These are phyloP conservation scores for Miamiensis avidus DNA, from an alignment of 169 alveolate species.

Conservation along the genomic window DNA sequence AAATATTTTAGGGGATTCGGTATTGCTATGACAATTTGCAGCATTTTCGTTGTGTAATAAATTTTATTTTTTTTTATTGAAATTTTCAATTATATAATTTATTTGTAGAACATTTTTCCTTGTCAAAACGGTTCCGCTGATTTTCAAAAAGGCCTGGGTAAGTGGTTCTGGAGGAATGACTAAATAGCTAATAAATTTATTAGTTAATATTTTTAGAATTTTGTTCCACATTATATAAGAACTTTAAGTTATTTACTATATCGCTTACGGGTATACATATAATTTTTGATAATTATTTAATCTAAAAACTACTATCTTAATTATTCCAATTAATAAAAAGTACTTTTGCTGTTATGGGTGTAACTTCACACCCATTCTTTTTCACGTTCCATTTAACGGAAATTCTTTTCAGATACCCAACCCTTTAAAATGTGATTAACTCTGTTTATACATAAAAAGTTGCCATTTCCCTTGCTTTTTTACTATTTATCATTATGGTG, in stretches of 20 bases:
- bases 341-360: conserved; percentile 70
- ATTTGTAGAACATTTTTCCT: conserved; percentile 24
- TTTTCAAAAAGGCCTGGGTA: conserved; percentile 38
- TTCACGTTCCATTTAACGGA: conserved; percentile 75
- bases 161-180: conserved; percentile 13
- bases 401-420: conserved; percentile 67
- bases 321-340: conserved; percentile 21
- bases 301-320: conserved; percentile 38
- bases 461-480: conserved; percentile 55
- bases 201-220: conserved; percentile 16
- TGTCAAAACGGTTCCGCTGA: conserved; percentile 39
- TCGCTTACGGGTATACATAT: conserved; percentile 31
- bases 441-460: conserved; percentile 74
- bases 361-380: conserved; percentile 69
- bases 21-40: conserved; percentile 37
- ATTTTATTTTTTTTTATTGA: no score
- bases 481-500: conserved; percentile 66
- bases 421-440: conserved; percentile 65
- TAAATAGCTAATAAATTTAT: conserved; percentile 1
- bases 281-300: conserved; percentile 1
- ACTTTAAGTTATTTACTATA: conserved; percentile 45
- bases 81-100: neutral
- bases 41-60: conserved; percentile 31
- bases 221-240: conserved; percentile 28
- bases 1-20: conserved; percentile 28